phyloP scores from a whole-genome alignment of 2,329 filamentous ascomycete species.

The Myriosclerotinia duriaeana region DNA sequence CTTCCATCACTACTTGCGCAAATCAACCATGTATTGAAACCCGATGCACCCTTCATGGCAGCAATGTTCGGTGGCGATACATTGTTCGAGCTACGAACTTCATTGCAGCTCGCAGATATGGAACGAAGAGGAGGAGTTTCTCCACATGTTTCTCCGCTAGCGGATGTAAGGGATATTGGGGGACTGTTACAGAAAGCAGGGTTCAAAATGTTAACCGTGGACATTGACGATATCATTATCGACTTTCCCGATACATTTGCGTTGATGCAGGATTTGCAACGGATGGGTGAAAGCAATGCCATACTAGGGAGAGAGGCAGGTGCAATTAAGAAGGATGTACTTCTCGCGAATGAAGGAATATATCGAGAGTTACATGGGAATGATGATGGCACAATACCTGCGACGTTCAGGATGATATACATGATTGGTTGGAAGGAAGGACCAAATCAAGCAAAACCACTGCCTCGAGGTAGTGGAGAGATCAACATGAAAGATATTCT shows the following conservation, averaged over 20 bases:
- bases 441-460: constrained; percentile 72
- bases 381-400: constrained; percentile 72
- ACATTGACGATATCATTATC: constrained; percentile 95
- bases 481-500: constrained; percentile 85
- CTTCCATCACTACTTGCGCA: constrained; percentile 80
- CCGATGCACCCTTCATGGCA: constrained; percentile 86
- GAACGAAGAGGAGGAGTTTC: constrained; percentile 89
- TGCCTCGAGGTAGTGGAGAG: constrained; percentile 80
- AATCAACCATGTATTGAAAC: constrained; percentile 83
- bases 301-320: constrained; percentile 82
- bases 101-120: constrained; percentile 86
- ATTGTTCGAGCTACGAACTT: constrained; percentile 88
- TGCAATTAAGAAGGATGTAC: constrained; percentile 73
- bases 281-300: constrained; percentile 94
- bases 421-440: constrained; percentile 99
- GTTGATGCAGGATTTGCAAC: constrained; percentile 89
- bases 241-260: constrained; percentile 89
- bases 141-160: constrained; percentile 85
- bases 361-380: constrained; percentile 87
- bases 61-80: constrained; percentile 97
- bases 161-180: constrained; percentile 88
- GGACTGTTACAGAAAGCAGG: constrained; percentile 82
- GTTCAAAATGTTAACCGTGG: constrained; percentile 94
- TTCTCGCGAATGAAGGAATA: constrained; percentile 84
- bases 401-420: constrained; percentile 92